Base-by-base conservation (phyloP, 164 flowering plant genomes). In the Euptelea pleiosperma region DNA sequence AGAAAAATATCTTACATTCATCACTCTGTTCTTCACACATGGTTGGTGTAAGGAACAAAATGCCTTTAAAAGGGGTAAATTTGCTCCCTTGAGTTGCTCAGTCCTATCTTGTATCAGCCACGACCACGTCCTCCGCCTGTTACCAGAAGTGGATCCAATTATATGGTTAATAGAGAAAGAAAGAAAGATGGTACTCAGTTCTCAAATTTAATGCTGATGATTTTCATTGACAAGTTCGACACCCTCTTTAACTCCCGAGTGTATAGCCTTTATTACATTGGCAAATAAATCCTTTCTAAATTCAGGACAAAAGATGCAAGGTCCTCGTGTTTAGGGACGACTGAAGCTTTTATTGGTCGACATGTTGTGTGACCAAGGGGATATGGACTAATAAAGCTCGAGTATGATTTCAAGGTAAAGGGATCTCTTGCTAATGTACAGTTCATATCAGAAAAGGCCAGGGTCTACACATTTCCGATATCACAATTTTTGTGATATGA, bases 41-140 rank as follows among this genome's bases (percentile, higher is more conserved):
- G 26, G 11, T 40, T 42, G 26, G 11, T 40, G 15, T 19, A 47
- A 48, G 16, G 49, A 36, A 51, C 28, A 43, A 56, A 15, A 25
- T 58, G 51, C 35, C 62, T 45, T 15, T 33, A 57, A 54, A 63
- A 61, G 21, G 22, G 66, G 55, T 61, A 22, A 14, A 24, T 25
- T 46, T 14, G 37, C 50, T 50, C 43, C 58, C 35, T 62, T 31
- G 10, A 34, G 19, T 43, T 21, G 50, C n/a, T 43, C 24, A 26
- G 1, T 29, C 31, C 21, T 1, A 49, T n/a, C 31, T 10, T 29
- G 19, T 24, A 18, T 76, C 68, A 78, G 49, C 81, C 82, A 34
- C 84, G 74, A 15, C 85, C 90, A 48, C 86, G 77, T 1, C 86
- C 86, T 51, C 78, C 84, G 73, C 80, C 90, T 84, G 73, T 21